Evolutionary conservation across 192 early-diverging fungal species (phyloP), one percentile per base, ranked within the genome.

Genomic region (Lunasporangiospora selenospora): DNA sequence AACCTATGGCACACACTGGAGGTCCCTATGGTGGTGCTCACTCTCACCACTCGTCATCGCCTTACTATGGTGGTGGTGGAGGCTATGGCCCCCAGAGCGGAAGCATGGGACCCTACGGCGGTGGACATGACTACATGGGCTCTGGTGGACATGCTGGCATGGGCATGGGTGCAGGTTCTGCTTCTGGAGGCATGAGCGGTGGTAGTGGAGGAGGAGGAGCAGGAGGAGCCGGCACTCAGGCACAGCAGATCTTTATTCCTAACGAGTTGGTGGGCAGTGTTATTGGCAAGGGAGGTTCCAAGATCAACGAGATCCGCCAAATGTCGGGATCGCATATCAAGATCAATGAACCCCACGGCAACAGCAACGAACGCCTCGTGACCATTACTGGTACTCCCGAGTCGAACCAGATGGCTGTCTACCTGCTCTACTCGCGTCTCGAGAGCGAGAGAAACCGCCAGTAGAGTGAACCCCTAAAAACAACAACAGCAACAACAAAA

Each of bases 251-350:
- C 49, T 81, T 81, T 36, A 85, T 88, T 42, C 87, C 87, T 13
- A 83, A 84, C 47, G 86, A 88, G 44, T 82, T 88, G 80, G 85
- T 87, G 29, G 97, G 97, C 19, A 92, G 92, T 65, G 93, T 98
- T 58, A 98, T 98, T 78, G 97, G 97, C 64, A 96, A 95, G 75
- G 88, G 88, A 16, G 95, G 94, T 27, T 81, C 81, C 32, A 89
- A 90, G 62, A 90, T 92, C 60, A 88, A 90, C 51, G 90, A 92
- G 67, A 92, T 92, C 61, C 87, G 90, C 53, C 87, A 89, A 45
- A 77, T 89, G 33, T 88, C 86, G 50, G 90, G 90, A 48, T 87
- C 86, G 41, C 90, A 93, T 70, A 96, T 98, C 75, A 91, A 93
- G 70, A 97, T 98, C 63, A 89, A 90, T 37, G 84, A 85, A 44